These are phyloP conservation scores for Exidia glandulosa DNA, from an alignment of 768 basidiomycete genomes.

Conservation along the genomic window DNA sequence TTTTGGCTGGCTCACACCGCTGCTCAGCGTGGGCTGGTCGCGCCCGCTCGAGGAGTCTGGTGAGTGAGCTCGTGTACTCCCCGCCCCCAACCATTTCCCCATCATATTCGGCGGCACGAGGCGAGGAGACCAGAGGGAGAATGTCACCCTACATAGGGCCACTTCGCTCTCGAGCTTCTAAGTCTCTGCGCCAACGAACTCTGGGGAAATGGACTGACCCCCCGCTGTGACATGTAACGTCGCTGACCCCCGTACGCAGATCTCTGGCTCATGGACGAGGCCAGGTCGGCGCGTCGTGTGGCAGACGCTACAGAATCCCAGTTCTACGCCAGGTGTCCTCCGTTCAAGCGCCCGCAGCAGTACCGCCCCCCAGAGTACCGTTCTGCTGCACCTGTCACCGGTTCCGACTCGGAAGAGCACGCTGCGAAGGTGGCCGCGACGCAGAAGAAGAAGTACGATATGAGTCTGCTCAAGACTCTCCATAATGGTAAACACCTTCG, in stretches of 20 bases:
- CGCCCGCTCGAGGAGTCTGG: conserved; percentile 49
- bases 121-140: too few relatives aligned
- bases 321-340: conserved; percentile 41
- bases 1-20: conserved; percentile 37
- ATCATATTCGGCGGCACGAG: too few relatives aligned
- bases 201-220: too few relatives aligned
- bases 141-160: too few relatives aligned
- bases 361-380: background rate
- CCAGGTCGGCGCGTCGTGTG: conserved; percentile 25
- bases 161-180: too few relatives aligned
- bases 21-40: conserved; percentile 47
- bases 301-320: conserved; percentile 32
- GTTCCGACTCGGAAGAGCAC: background rate
- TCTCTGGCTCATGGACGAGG: conserved; percentile 38
- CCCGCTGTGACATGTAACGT: background rate
- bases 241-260: conserved; percentile 23
- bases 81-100: too few relatives aligned
- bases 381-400: background rate
- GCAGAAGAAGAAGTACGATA: background rate
- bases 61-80: too few relatives aligned
- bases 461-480: background rate
- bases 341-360: conserved; percentile 30
- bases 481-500: background rate
- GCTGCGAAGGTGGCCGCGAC: background rate
- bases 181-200: too few relatives aligned